A percentile compares a stretch with the other conserved stretches of the same genome.
These are phyloP conservation scores for Syzygium jambos DNA, from an alignment of 345 rosid genomes.

Conservation along the genomic window DNA sequence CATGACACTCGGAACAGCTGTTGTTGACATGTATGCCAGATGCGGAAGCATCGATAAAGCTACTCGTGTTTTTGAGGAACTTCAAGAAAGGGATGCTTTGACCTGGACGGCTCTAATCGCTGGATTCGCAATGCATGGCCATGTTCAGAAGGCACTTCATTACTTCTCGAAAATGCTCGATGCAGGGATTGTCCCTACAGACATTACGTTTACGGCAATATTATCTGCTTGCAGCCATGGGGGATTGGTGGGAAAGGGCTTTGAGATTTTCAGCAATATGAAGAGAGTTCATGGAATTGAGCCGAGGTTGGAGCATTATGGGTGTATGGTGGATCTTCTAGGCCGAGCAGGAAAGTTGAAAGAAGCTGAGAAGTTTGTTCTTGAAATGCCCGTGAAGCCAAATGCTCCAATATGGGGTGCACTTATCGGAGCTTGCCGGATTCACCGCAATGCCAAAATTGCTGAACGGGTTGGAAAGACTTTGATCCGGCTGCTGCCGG, in stretches of 20 bases:
- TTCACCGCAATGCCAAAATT: slow-evolving; percentile 44
- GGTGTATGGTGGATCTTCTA: slow-evolving; percentile 69
- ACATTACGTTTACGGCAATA: slow-evolving; percentile 55
- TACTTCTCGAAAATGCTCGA: slow-evolving; percentile 44
- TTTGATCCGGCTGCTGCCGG: slow-evolving; percentile 47
- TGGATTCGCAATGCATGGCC: slow-evolving; percentile 61
- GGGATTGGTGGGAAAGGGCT: slow-evolving; percentile 55
- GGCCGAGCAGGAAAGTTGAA: slow-evolving; percentile 65
- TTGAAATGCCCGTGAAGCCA: slow-evolving; percentile 56
- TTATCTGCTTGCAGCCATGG: slow-evolving; percentile 74
- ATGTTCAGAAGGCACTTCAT: slow-evolving; percentile 33
- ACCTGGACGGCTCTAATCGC: slow-evolving; percentile 64
- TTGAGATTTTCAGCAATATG: slow-evolving; percentile 51
- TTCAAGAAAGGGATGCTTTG: slow-evolving; percentile 44
- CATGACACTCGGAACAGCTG: slow-evolving; percentile 58
- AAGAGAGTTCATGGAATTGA: slow-evolving; percentile 27
- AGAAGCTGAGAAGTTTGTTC: slow-evolving; percentile 60
- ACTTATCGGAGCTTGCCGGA: slow-evolving; percentile 69
- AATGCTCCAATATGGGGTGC: slow-evolving; percentile 74
- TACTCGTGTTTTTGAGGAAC: slow-evolving; percentile 29
- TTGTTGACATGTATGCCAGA: slow-evolving; percentile 67
- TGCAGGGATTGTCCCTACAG: slow-evolving; percentile 37
- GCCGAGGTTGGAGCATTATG: slow-evolving; percentile 72
- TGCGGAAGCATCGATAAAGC: slow-evolving; percentile 61
- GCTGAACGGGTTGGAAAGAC: slow-evolving; percentile 54